These are phyloP conservation scores for Sordaria brevicollis DNA, from an alignment of 495 filamentous ascomycete species.

Conservation along the genomic window DNA sequence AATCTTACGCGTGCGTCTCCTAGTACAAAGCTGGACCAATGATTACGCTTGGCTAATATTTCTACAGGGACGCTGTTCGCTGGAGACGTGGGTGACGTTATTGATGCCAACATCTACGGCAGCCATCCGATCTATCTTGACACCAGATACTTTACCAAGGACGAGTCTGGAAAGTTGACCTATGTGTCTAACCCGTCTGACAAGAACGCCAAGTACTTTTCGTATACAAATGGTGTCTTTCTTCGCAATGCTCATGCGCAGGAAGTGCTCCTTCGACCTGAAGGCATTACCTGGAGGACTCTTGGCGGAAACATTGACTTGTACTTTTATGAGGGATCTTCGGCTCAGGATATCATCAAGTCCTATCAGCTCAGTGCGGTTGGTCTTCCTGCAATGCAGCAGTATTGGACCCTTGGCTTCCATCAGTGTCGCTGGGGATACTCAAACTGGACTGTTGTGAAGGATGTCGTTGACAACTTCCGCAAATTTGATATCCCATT, in stretches of 20 bases:
- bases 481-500: slow-evolving; percentile 61
- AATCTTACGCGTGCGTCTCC: slow-evolving; percentile 55
- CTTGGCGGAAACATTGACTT: slow-evolving; percentile 74
- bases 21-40: not conserved
- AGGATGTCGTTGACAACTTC: slow-evolving; percentile 72
- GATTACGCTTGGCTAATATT: not conserved
- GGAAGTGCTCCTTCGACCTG: slow-evolving; percentile 55
- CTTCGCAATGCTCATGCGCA: slow-evolving; percentile 70
- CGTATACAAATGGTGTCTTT: slow-evolving; percentile 74
- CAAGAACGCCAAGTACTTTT: slow-evolving; percentile 44
- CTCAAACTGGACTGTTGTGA: slow-evolving; percentile 59
- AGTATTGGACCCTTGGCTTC: slow-evolving; percentile 80
- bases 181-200: slow-evolving; percentile 46
- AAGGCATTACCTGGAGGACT: slow-evolving; percentile 68
- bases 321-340: slow-evolving; percentile 70
- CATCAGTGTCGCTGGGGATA: slow-evolving; percentile 85
- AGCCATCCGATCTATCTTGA: slow-evolving; percentile 78
- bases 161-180: slow-evolving; percentile 38
- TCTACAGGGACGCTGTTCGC: slow-evolving; percentile 52
- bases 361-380: slow-evolving; percentile 61
- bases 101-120: slow-evolving; percentile 70
- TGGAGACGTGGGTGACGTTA: slow-evolving; percentile 54
- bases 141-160: slow-evolving; percentile 54
- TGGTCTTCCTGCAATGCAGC: slow-evolving; percentile 70
- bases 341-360: slow-evolving; percentile 56